These are phyloP conservation scores for Graphiopsis chlorocephala DNA, from an alignment of 2,329 filamentous ascomycete genomes.

Conservation along the genomic window DNA sequence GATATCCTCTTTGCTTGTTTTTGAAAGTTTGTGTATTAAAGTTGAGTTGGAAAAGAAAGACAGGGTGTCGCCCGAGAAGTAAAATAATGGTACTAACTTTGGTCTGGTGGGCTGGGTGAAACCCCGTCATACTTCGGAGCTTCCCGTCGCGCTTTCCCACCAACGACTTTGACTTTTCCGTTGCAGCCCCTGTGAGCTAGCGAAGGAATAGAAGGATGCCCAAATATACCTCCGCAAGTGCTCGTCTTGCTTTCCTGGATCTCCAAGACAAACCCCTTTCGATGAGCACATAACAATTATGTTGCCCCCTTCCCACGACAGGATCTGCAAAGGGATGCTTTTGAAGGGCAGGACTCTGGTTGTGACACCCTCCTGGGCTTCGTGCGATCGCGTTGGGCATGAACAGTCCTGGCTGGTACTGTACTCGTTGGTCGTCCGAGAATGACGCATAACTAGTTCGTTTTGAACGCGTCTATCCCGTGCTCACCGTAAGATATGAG, in stretches of 20 bases:
- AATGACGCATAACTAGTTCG: not conserved
- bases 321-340: not conserved
- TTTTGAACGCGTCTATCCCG: not conserved
- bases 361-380: not conserved
- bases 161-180: no score
- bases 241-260: not conserved
- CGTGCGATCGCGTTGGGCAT: not conserved
- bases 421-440: not conserved
- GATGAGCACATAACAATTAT: not conserved
- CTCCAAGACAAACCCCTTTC: not conserved
- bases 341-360: not conserved
- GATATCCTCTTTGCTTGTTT: not conserved
- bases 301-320: not conserved
- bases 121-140: not conserved
- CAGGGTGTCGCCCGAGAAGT: not conserved
- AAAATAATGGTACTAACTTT: not conserved
- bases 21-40: not conserved
- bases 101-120: not conserved
- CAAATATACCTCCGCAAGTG: not conserved
- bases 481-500: not conserved
- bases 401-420: not conserved
- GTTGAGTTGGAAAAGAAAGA: not conserved
- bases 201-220: not conserved
- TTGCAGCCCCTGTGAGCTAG: not conserved
- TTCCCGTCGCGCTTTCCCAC: no score